These are phyloP conservation scores for Leptodontidium sp. DNA, from an alignment of 2,329 filamentous ascomycete genomes.

Conservation along the genomic window DNA sequence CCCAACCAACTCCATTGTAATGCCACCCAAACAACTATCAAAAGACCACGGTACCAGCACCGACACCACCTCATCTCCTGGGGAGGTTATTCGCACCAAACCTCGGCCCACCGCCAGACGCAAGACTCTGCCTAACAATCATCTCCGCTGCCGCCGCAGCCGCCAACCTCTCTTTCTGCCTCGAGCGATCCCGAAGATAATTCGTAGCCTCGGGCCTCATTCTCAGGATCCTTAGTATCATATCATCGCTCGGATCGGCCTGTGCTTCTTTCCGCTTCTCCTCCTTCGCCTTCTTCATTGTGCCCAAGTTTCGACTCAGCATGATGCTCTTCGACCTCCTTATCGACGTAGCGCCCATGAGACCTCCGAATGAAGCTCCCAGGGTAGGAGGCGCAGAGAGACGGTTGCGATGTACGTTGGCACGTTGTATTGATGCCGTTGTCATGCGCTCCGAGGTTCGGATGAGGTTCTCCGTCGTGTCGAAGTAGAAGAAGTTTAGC, in stretches of 20 bases:
- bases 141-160: conserved; percentile 90
- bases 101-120: conserved; percentile 54
- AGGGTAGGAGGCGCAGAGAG: conserved; percentile 71
- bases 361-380: conserved; percentile 61
- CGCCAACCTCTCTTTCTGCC: conserved; percentile 92
- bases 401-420: conserved; percentile 77
- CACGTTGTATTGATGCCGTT: conserved; percentile 78
- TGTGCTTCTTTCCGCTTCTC: conserved; percentile 96
- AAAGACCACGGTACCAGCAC: neutral
- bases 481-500: conserved; percentile 98
- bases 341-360: conserved; percentile 74
- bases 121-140: conserved; percentile 92
- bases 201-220: conserved; percentile 91
- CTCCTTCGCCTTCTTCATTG: conserved; percentile 95
- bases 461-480: conserved; percentile 88
- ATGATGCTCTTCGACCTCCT: conserved; percentile 82
- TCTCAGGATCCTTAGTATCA: conserved; percentile 92
- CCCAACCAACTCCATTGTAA: conserved; percentile 28
- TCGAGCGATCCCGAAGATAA: conserved; percentile 88
- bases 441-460: conserved; percentile 98
- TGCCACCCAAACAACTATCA: conserved; percentile 7
- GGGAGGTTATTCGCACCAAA: conserved; percentile 49
- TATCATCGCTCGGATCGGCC: conserved; percentile 96
- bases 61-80: conserved; percentile 39
- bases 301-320: conserved; percentile 92